phyloP scores from a whole-genome alignment of 176 grass and related monocot species.

The Chloris gayana region DNA sequence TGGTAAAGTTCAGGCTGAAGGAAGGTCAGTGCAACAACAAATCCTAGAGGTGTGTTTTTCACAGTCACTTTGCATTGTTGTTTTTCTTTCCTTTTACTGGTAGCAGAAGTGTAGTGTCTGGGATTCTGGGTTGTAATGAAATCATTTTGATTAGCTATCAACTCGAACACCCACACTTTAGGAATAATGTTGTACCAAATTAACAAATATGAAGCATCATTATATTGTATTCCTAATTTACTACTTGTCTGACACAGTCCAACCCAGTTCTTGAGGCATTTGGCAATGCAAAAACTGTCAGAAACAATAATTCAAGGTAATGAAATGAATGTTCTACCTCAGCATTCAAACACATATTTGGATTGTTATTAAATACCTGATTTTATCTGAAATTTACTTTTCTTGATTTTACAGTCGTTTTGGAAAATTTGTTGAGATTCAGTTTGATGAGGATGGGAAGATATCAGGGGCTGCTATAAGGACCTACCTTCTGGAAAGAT shows the following conservation, averaged over 20 bases:
- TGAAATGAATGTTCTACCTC: conserved; percentile 4
- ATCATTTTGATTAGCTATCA: conserved; percentile 6
- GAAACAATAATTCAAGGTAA: conserved; percentile 96
- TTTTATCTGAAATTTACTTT: conserved; percentile 34
- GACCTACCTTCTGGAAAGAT: conserved; percentile 92
- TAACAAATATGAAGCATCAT: conserved; percentile 15
- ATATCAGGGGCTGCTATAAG: conserved; percentile 93
- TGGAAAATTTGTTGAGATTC: conserved; percentile 95
- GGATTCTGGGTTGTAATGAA: conserved; percentile 6
- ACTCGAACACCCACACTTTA: not conserved
- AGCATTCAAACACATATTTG: conserved; percentile 25
- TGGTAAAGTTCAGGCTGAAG: conserved; percentile 69
- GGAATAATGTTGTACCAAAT: not conserved
- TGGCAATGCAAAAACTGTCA: conserved; percentile 93
- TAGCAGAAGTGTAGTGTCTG: conserved; percentile 9
- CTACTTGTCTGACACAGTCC: conserved; percentile 61
- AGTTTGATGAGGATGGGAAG: conserved; percentile 70
- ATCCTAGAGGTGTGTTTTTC: conserved; percentile 73
- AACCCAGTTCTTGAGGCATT: conserved; percentile 95
- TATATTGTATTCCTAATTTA: conserved; percentile 38
- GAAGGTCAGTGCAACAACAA: conserved; percentile 80
- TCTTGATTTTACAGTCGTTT: conserved; percentile 71
- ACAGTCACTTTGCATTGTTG: not conserved
- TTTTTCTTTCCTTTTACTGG: conserved; percentile 11
- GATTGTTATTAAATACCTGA: not conserved